Evolutionary conservation across 176 grass and related monocot genomes (phyloP), one percentile per base, ranked within the genome.

Genomic region (Rhynchospora tenuis): DNA sequence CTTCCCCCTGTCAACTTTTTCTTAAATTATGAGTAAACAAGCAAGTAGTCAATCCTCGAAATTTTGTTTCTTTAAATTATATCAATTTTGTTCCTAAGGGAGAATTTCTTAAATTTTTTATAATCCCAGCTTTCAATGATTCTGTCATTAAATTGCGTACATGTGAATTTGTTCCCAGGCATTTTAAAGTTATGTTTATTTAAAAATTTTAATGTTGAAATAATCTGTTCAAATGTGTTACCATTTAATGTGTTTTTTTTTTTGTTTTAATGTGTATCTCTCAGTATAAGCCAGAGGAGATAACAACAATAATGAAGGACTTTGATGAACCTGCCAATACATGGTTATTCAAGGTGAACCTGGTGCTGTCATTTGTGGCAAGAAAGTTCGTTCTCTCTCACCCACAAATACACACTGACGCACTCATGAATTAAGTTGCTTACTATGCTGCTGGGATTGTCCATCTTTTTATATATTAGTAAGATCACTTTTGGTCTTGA

Each of bases 331-430:
- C 93, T 59, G 91, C 54, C 74, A 96, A 81, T 96, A 96, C 89
- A 96, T 96, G 93, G 93, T 96, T 65, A 96, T 96, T 84, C 89
- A 91, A 89, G 93, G 93, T 79, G 93, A 96, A 96, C 61, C 87
- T 29, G 85, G 69, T 24, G 85, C 20, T 86, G 93, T 93, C 83
- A 96, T 96, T 86, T 74, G 93, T 79, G 93, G 93, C 84, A 96
- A 96, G 85, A 96, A 93, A 91, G 93, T 96, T 84, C 16, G 2
- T n/a, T 56, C 45, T 85, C 46, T 24, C n/a, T n/a, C n/a, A 24
- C 43, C 5, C 70, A 12, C 20, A 16, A 31, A 4, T 17, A 38
- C 29, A 58, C 16, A n/a, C 55, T 17, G 14, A 58, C 2, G 3
- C 50, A 70, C 66, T 0, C 31, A 20, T 48, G 19, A 19, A 72